These are phyloP conservation scores for Pythium guiyangense DNA, from an alignment of 352 stramenopile species.

Conservation along the genomic window DNA sequence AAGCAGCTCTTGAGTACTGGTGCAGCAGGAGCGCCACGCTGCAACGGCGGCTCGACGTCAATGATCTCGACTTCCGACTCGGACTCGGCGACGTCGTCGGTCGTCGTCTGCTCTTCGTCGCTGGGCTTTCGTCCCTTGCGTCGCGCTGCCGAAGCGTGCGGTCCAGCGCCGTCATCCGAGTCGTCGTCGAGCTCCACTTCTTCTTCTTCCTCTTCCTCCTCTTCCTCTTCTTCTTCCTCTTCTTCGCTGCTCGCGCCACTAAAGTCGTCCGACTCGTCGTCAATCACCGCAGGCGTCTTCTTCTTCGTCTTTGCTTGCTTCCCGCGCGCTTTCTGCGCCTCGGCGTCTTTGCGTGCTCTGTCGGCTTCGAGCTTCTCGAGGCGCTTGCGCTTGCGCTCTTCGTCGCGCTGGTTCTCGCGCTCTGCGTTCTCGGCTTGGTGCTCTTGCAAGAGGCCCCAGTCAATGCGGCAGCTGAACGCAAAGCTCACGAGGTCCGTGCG, in stretches of 20 bases:
- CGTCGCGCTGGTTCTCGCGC: slow-evolving; percentile 60
- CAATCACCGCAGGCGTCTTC: slow-evolving; percentile 38
- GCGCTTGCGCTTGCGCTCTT: slow-evolving; percentile 72
- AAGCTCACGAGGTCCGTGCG: slow-evolving; percentile 79
- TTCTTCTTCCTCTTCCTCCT: slow-evolving; percentile 17
- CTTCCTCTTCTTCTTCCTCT: slow-evolving; percentile 23
- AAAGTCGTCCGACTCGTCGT: slow-evolving; percentile 43
- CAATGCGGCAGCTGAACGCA: slow-evolving; percentile 96
- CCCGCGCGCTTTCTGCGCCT: slow-evolving; percentile 15
- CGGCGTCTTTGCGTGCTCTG: slow-evolving; percentile 20
- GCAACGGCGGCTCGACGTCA: slow-evolving; percentile 8
- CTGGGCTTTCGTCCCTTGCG: slow-evolving; percentile 13
- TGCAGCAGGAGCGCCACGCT: not conserved
- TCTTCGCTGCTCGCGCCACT: slow-evolving; percentile 26
- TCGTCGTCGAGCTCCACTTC: slow-evolving; percentile 9
- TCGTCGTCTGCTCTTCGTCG: slow-evolving; percentile 21
- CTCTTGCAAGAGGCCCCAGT: slow-evolving; percentile 92
- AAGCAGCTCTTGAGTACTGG: not conserved
- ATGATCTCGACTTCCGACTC: slow-evolving; percentile 11
- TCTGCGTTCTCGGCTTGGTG: slow-evolving; percentile 76
- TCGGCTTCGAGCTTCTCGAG: slow-evolving; percentile 57
- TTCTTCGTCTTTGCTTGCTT: slow-evolving; percentile 5
- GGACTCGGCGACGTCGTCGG: slow-evolving; percentile 7
- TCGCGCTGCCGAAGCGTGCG: not conserved
- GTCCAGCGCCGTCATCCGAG: not conserved